phyloP scores from a whole-genome alignment of 75 land plant species.

The Cryptomeria japonica region DNA sequence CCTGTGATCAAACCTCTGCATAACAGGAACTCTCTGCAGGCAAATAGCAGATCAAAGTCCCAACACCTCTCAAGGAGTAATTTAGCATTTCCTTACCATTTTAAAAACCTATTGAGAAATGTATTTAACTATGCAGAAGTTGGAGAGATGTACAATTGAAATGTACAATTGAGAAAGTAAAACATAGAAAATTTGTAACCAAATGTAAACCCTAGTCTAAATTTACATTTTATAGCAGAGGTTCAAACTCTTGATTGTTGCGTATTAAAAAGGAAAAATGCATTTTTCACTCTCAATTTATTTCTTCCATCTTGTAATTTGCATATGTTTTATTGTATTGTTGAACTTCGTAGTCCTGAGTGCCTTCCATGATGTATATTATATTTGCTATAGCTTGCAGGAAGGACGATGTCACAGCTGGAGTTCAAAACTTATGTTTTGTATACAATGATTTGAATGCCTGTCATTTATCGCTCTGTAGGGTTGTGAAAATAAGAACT shows the following conservation, averaged over 20 bases:
- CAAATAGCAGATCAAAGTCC: too few relatives aligned
- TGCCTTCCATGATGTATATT: neutral
- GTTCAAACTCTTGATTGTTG: neutral
- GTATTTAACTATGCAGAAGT: neutral
- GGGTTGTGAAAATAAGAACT: neutral
- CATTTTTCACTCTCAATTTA: neutral
- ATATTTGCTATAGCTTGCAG: neutral
- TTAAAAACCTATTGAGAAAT: neutral
- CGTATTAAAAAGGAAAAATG: neutral
- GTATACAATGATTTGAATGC: neutral
- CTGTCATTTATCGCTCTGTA: neutral
- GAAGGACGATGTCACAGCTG: neutral
- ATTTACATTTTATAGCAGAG: neutral
- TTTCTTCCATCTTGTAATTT: neutral
- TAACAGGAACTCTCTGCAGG: too few relatives aligned
- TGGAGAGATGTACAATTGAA: too few relatives aligned
- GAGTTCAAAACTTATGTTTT: neutral
- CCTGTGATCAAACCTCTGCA: too few relatives aligned
- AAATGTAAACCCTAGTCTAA: neutral
- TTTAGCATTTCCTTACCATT: neutral
- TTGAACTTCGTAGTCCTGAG: neutral
- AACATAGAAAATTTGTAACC: neutral
- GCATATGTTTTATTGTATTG: too few relatives aligned
- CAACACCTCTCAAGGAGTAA: neutral
- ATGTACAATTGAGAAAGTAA: neutral